phyloP scores from a whole-genome alignment of 106 monocot species.

The Xerophyta viscosa region DNA sequence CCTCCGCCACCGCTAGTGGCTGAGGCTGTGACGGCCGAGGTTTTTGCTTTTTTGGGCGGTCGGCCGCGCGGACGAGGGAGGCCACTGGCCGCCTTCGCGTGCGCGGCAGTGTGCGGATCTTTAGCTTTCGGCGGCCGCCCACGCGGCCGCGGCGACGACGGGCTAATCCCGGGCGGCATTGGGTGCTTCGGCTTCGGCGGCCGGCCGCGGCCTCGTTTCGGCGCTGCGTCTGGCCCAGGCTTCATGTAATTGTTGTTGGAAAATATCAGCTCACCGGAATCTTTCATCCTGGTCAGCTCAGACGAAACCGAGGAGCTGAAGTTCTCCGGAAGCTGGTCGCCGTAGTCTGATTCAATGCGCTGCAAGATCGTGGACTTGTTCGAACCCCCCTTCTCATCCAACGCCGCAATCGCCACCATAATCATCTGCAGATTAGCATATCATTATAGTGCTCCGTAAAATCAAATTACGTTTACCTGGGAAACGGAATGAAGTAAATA shows the following conservation, averaged over 20 bases:
- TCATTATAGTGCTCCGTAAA: not conserved
- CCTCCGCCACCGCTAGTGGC: no score
- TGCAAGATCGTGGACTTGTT: slow-evolving; percentile 64
- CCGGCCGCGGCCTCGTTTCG: slow-evolving; percentile 41
- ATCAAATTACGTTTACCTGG: no score
- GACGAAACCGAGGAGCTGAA: slow-evolving; percentile 28
- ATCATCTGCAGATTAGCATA: slow-evolving; percentile 53
- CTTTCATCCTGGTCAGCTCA: slow-evolving; percentile 37
- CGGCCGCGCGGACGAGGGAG: slow-evolving; percentile 38
- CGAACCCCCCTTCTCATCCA: slow-evolving; percentile 60
- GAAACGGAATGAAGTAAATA: no score
- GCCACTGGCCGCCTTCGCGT: slow-evolving; percentile 24
- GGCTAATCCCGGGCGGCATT: not conserved
- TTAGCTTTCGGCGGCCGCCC: slow-evolving; percentile 67
- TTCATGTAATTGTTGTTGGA: slow-evolving; percentile 33
- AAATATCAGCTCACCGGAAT: slow-evolving; percentile 42
- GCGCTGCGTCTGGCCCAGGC: slow-evolving; percentile 17
- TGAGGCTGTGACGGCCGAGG: no score
- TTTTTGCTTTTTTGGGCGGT: slow-evolving; percentile 28
- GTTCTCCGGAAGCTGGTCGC: slow-evolving; percentile 29
- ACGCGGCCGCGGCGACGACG: slow-evolving; percentile 24
- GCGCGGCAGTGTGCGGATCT: slow-evolving; percentile 25
- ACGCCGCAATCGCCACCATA: slow-evolving; percentile 40
- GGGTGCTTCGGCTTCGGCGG: slow-evolving; percentile 34
- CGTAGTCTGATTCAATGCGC: slow-evolving; percentile 55